Evolutionary conservation across 306 rosid species (phyloP), one percentile per base, ranked within the genome.

Genomic region (Datisca glomerata): DNA sequence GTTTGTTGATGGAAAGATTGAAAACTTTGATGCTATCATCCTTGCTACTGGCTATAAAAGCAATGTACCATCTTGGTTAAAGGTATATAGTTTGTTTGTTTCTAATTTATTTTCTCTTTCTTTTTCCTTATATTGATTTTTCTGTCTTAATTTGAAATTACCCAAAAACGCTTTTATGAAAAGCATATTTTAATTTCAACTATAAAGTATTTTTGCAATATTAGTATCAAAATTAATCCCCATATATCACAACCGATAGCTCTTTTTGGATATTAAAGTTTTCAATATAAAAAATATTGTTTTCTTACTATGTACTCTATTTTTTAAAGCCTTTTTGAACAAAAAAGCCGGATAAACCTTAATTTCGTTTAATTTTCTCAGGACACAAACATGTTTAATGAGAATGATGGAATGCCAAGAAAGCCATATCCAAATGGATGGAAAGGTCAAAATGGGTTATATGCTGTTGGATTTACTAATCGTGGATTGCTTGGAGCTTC

Each of bases 31-130:
- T 42, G 59, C 41, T 9, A 13, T 53, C 21, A 41, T 53, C 25
- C 25, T 53, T 23, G 59, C 59, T 34, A 53, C 59, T 2, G 59
- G 59, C 27, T 53, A 53, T 11, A 53, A 53, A 53, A 53, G 59
- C 14, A 53, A 53, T n/a, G 59, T 53, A n/a, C 59, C 49, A 24
- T 41, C 59, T 32, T 53, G 59, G 59, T 35, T 53, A 21, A 53
- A 53, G 59, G 59, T 53, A 19, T 28, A 25, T 20, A 13, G n/a
- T 21, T 8, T 18, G 1, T 0, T 17, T 50, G 12, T 17, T 22
- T 23, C 22, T n/a, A n/a, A n/a, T n/a, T n/a, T n/a, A n/a, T n/a
- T 44, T 44, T 18, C 6, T n/a, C 15, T 50, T 23, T 2, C 34
- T 50, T 37, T 21, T 20, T 18, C 21, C 16, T 21, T 22, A 45